Conservation (phyloP, 306 rosid genomes). For the Morella rubra region DNA sequence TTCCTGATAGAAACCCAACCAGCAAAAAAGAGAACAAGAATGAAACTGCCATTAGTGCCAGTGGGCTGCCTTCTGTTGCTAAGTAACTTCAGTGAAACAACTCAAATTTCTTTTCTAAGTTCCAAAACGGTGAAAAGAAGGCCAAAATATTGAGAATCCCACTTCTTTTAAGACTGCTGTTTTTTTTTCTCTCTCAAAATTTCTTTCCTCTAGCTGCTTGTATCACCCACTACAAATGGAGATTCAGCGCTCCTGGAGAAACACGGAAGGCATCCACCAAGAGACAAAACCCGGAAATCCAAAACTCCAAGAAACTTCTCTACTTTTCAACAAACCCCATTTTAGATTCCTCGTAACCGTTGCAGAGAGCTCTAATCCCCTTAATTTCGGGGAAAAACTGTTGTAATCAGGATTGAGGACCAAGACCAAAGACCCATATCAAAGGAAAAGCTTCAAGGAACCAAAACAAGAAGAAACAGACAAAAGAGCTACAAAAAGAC, state of each 20-base stretch:
- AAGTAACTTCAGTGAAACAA: conserved; percentile 21
- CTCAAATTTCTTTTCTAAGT: conserved; percentile 31
- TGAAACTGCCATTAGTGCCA: conserved; percentile 44
- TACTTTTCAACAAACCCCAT: conserved; percentile 34
- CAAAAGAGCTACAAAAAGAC: conserved; percentile 29
- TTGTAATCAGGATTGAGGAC: conserved; percentile 29
- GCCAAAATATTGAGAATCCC: conserved; percentile 29
- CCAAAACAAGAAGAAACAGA: conserved; percentile 39
- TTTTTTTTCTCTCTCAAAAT: conserved; percentile 12
- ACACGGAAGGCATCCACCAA: conserved; percentile 25
- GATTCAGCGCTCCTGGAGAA: conserved; percentile 14
- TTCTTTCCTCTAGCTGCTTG: conserved; percentile 6
- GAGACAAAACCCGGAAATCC: conserved; percentile 17
- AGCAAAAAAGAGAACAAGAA: conserved; percentile 45
- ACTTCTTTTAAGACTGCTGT: not conserved
- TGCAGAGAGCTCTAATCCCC: conserved; percentile 19
- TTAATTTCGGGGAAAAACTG: conserved; percentile 1
- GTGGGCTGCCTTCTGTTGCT: conserved; percentile 21
- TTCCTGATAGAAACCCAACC: conserved; percentile 50
- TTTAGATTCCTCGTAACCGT: conserved; percentile 28
- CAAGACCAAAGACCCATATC: conserved; percentile 16
- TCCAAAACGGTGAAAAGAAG: conserved; percentile 24
- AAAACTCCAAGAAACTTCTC: conserved; percentile 28
- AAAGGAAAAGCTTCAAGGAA: conserved; percentile 22
- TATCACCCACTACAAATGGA: conserved; percentile 22